Conservation (phyloP, 2,329 filamentous ascomycete genomes). For the Cercospora sojina region DNA sequence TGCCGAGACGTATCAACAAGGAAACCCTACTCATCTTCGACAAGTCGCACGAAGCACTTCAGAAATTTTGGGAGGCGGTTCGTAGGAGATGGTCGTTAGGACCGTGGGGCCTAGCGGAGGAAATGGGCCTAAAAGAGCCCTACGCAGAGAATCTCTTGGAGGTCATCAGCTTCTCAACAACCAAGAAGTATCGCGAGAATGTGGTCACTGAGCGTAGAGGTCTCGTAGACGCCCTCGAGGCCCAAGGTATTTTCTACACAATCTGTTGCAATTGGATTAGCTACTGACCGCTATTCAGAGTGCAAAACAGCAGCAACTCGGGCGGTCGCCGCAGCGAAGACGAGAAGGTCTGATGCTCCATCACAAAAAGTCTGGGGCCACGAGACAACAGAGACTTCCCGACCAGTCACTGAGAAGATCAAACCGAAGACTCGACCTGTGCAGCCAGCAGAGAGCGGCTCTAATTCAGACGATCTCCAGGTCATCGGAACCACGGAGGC, state of each 20-base stretch:
- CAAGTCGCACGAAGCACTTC: not conserved
- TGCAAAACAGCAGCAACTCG: not conserved
- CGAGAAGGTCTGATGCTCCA: accelerated
- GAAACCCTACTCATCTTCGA: not conserved
- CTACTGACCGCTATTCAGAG: not conserved
- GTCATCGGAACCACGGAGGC: not conserved
- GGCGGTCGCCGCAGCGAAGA: not conserved
- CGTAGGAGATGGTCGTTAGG: not conserved
- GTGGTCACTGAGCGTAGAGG: too few species aligned
- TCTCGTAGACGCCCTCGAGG: not conserved
- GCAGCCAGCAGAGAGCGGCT: not conserved
- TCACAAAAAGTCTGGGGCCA: not conserved
- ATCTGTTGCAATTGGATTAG: too few species aligned
- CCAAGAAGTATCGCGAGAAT: too few species aligned
- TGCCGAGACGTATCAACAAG: not conserved
- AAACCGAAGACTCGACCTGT: conserved; percentile 4
- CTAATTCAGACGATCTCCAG: not conserved
- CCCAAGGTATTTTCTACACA: conserved; percentile 3
- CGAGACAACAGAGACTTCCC: not conserved
- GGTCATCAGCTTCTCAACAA: not conserved
- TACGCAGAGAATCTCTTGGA: not conserved
- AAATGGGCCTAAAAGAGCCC: not conserved
- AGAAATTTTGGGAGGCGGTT: not conserved
- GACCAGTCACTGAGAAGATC: not conserved
- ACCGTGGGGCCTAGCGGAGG: too few species aligned